Conservation (phyloP, 192 early-diverging fungal species). For the Glomus cerebriforme region DNA sequence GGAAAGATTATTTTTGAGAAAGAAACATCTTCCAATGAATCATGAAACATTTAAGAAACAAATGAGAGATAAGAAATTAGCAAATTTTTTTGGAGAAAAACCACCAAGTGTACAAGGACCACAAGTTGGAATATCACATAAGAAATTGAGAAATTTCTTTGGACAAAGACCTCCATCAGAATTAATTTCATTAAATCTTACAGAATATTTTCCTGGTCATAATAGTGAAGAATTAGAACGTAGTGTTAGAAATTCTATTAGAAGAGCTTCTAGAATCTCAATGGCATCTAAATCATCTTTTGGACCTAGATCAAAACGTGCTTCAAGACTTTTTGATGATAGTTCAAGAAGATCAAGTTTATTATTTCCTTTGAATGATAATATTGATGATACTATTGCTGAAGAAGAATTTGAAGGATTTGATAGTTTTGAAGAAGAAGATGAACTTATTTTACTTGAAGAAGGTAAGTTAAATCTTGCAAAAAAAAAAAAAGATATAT, state of each 20-base stretch:
- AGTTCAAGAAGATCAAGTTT: background rate
- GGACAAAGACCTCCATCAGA: slow-evolving; percentile 95
- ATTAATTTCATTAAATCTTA: slow-evolving; percentile 87
- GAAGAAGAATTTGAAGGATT: slow-evolving; percentile 14
- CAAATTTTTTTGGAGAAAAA: slow-evolving; percentile 32
- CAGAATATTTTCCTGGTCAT: slow-evolving; percentile 85
- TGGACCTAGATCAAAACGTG: slow-evolving; percentile 12
- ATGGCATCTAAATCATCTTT: slow-evolving; percentile 30
- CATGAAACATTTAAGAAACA: slow-evolving; percentile 54
- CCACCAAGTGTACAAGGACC: slow-evolving; percentile 4
- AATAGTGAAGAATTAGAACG: slow-evolving; percentile 35
- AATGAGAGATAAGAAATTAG: slow-evolving; percentile 42
- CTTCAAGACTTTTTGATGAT: slow-evolving; percentile 24
- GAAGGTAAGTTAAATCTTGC: background rate
- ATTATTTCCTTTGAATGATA: background rate
- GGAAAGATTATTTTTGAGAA: slow-evolving; percentile 72
- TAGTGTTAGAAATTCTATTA: slow-evolving; percentile 33
- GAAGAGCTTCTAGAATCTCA: slow-evolving; percentile 41
- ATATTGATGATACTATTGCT: slow-evolving; percentile 18
- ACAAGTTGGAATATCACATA: slow-evolving; percentile 31
- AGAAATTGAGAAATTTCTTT: slow-evolving; percentile 77
- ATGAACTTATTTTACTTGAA: slow-evolving; percentile 13
- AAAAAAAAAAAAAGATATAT: background rate
- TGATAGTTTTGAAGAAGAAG: slow-evolving; percentile 23
- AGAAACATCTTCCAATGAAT: slow-evolving; percentile 64